Evolutionary conservation across 495 filamentous ascomycete species (phyloP).

Genomic region (Neurospora tetrasperma): DNA sequence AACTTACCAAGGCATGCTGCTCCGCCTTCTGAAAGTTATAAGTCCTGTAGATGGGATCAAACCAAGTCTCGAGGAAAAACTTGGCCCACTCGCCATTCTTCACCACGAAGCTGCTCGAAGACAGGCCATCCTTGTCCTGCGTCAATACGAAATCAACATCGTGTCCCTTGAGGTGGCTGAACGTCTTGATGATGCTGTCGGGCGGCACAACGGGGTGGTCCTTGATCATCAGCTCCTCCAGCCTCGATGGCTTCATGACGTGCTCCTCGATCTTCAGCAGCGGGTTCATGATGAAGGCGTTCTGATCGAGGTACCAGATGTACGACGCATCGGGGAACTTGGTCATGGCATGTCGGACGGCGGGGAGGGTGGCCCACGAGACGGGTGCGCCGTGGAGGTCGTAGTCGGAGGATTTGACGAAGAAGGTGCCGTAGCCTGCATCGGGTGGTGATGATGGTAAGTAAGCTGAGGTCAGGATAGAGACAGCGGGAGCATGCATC

Average conservation of each 20-base stretch:
- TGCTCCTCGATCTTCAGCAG: constrained; percentile 53
- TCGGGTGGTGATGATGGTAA: not conserved
- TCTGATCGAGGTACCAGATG: constrained; percentile 76
- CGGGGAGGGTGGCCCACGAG: constrained; percentile 72
- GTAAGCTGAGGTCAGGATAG: not conserved
- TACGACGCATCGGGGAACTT: constrained; percentile 60
- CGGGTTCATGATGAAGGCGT: constrained; percentile 87
- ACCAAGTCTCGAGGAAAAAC: constrained; percentile 94
- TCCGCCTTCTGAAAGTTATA: constrained; percentile 97
- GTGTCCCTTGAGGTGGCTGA: constrained; percentile 62
- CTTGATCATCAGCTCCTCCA: constrained; percentile 75
- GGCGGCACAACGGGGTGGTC: constrained; percentile 85
- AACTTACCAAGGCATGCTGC: constrained; percentile 74
- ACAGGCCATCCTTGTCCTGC: constrained; percentile 76
- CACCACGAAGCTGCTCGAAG: constrained; percentile 66
- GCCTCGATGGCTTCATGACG: constrained; percentile 51
- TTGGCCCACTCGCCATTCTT: constrained; percentile 78
- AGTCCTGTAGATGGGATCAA: constrained; percentile 80
- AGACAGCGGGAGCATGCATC: not conserved
- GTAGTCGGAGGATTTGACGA: constrained; percentile 68
- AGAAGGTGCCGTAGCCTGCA: constrained; percentile 79
- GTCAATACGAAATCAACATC: constrained; percentile 76
- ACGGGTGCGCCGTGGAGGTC: constrained; percentile 52
- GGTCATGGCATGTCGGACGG: constrained; percentile 84
- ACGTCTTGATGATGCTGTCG: constrained; percentile 94